Conservation (phyloP, 1,284 basidiomycete species). For the Moesziomyces sp. region DNA sequence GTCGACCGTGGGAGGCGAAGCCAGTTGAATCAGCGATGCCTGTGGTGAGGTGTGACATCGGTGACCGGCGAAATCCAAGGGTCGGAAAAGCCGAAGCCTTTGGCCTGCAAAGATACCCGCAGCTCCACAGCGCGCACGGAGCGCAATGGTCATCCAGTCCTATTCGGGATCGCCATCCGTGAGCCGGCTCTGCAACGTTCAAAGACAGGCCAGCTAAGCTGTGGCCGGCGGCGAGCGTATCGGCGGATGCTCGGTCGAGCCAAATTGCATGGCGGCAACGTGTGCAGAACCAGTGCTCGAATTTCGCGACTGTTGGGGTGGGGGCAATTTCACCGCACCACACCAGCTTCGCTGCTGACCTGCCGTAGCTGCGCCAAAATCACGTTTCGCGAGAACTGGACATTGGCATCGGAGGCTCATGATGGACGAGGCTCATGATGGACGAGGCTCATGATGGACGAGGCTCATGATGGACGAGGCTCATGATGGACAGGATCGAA, state of each 20-base stretch:
- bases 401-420: too few relatives aligned
- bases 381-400: too few relatives aligned
- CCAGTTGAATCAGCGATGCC: too few relatives aligned
- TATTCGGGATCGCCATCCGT: neutral
- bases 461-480: too few relatives aligned
- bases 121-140: neutral
- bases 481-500: too few relatives aligned
- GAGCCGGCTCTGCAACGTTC: neutral
- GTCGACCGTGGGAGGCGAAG: too few relatives aligned
- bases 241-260: slow-evolving; percentile 1
- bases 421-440: too few relatives aligned
- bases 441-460: too few relatives aligned
- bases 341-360: too few relatives aligned
- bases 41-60: neutral
- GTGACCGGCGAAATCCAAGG: neutral
- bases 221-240: neutral
- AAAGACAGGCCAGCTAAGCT: neutral
- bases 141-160: neutral
- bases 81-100: neutral
- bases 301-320: too few relatives aligned
- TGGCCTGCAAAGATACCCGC: neutral
- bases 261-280: neutral
- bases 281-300: neutral
- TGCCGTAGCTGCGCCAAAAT: too few relatives aligned
- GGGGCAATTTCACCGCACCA: neutral